These are phyloP conservation scores for Amanita rimosa DNA, from an alignment of 768 basidiomycete genomes.

Conservation along the genomic window DNA sequence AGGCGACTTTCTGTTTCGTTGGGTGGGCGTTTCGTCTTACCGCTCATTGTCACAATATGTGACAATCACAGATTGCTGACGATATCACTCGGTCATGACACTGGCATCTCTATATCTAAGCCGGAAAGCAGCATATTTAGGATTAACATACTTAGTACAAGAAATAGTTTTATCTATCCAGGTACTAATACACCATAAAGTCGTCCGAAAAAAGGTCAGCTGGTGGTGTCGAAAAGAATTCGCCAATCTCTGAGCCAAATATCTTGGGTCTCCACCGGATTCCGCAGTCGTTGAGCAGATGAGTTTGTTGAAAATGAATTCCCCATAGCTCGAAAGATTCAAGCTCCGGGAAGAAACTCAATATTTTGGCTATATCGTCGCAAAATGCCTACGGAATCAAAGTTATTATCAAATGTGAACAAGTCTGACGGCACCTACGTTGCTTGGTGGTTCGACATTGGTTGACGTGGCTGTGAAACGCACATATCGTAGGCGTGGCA, in stretches of 20 bases:
- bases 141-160: neutral
- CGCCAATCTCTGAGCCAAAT: slow-evolving; percentile 14
- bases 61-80: neutral
- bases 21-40: slow-evolving; percentile 33
- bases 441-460: slow-evolving; percentile 36
- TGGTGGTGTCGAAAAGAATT: neutral
- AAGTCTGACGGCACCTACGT: slow-evolving; percentile 27
- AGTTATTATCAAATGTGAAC: slow-evolving; percentile 10
- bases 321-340: slow-evolving; percentile 65
- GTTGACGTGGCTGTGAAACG: slow-evolving; percentile 50
- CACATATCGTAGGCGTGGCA: slow-evolving; percentile 54
- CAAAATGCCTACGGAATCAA: slow-evolving; percentile 42
- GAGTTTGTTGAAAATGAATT: slow-evolving; percentile 61
- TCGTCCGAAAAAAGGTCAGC: slow-evolving; percentile 18
- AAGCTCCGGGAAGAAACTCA: slow-evolving; percentile 51
- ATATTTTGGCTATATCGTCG: slow-evolving; percentile 41
- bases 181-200: slow-evolving; percentile 7
- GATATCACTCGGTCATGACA: no score
- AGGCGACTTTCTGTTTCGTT: slow-evolving; percentile 50
- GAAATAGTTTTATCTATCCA: neutral
- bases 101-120: no score
- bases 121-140: neutral
- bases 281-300: slow-evolving; percentile 27
- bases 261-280: slow-evolving; percentile 45
- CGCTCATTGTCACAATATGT: slow-evolving; percentile 1